Base-by-base conservation (phyloP, 2,329 filamentous ascomycete species). In the Chaetomium sp. region DNA sequence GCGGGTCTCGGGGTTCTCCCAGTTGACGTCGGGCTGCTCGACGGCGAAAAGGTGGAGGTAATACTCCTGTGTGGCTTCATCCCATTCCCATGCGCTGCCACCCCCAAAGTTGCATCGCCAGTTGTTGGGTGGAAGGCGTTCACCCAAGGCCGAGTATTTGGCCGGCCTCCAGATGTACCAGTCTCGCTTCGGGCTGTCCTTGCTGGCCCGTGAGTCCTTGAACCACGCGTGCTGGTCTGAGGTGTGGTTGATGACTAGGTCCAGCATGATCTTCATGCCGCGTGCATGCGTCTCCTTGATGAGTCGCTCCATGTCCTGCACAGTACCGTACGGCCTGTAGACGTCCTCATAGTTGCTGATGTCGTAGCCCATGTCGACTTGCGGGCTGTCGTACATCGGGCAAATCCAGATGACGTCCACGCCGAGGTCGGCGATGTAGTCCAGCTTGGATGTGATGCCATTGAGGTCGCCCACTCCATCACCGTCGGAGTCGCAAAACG, bases 1-100 rank as follows among this genome's bases (percentile, higher is more conserved):
- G 14, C 88, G 79, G 0, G 87, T 80, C 6, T 79, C 81, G 0
- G 77, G 75, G 56, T 86, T 87, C 66, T 91, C 87, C 88, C 88
- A 94, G 70, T 94, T 94, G 12, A 94, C 76, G 62, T 94, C 89
- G 0, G 89, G 88, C 68, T 92, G 89, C 60, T 88, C 82, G 2
- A 78, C 79, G 5, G 85, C 83, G 68, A 89, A 95, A 9, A 94
- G 76, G 59, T 87, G 84, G 0, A 91, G 80, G 65, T 89, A 91
- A 68, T 89, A 91, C 69, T 91, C 85, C 49, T 78, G 75, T 0
- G 87, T 89, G 14, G 70, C 66, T 61, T 87, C 82, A 62, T 91
- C 87, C 74, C 81, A 91, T 58, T 84, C 74, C 87, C 86, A 89
- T 0, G 78, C 53, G 12, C 53, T 82, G 52, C 80, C 80, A 27